Percentiles rank a stretch among this genome's conserved stretches.
Conservation (phyloP, 495 filamentous ascomycete genomes). For the Penicillium turbatum region DNA sequence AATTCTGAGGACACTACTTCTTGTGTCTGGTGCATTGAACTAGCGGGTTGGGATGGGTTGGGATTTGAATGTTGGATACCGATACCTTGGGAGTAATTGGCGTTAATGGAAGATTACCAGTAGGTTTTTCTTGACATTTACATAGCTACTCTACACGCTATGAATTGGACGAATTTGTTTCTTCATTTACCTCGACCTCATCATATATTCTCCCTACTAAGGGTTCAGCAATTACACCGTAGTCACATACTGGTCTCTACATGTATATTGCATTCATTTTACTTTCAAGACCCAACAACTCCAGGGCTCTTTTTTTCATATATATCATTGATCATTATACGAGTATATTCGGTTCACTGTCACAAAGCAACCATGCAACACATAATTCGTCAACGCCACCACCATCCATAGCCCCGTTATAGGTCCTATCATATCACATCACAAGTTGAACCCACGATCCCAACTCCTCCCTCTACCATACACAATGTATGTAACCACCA, state of each 20-base stretch:
- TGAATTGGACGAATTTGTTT: not conserved
- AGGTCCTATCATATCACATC: not conserved
- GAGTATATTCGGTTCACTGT: not conserved
- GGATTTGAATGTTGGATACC: slow-evolving; percentile 1
- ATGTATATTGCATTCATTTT: no score
- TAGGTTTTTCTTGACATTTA: not conserved
- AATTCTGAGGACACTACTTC: not conserved
- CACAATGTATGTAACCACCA: not conserved
- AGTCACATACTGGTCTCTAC: no score
- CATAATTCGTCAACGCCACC: not conserved
- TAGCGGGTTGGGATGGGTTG: slow-evolving; percentile 1
- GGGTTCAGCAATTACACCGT: no score
- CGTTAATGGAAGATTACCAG: not conserved
- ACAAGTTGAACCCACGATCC: not conserved
- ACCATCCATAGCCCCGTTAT: not conserved
- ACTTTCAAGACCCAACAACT: no score
- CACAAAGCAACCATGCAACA: not conserved
- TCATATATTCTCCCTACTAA: no score
- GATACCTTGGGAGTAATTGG: not conserved
- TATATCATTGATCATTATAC: not conserved
- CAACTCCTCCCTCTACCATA: not conserved
- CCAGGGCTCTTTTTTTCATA: not conserved
- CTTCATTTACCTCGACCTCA: not conserved
- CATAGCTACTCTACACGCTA: not conserved
- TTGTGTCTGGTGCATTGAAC: not conserved